Base-by-base conservation (phyloP, 1,284 basidiomycete genomes). In the Veloporphyrellus conicus region DNA sequence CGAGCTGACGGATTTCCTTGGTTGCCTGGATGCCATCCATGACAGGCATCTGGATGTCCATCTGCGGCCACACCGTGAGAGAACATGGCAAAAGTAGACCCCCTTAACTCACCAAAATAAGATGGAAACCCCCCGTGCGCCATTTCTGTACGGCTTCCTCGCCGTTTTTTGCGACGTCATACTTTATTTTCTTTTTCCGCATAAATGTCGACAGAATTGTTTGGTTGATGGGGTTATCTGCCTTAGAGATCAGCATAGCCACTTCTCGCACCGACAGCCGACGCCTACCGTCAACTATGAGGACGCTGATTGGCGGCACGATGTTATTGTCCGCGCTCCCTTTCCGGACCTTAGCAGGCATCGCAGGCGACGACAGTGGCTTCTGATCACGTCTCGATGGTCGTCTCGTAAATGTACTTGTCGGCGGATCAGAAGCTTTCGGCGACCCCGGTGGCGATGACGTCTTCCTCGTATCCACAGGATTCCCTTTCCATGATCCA, bases 41-140 rank as follows among this genome's bases (percentile, higher is more conserved):
- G 56, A 98, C 87, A 6, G 96, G 96, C 78, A 99, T 90, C 72
- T 98, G 95, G 52, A 99, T 98, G 70, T 99, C 96, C 96, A 99
- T 99, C 92, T 96, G 59, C 20, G 28, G 25, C 37, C 23, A n/a
- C 23, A 38, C 44, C 38, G 45, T 52, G 49, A 53, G 46, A 45
- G 19, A 15, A 8, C 7, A 20, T n/a, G 29, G n/a, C n/a, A 25
- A 33, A 25, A 33, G 18, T 7, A 34, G 35, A 41, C 33, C 43
- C 16, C 29, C 19, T 29, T 27, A 14, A 16, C 86, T 59, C 57
- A 95, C 93, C 68, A 99, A 70, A 52, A 99, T 98, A 45, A 99
- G 74, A 73, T 99, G 95, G 69, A 97, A 99, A 36, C 80, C 84
- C 10, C 96, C 96, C 9, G 82, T 88, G 54, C 81, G 80, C 94